A percentile compares a stretch with the other conserved stretches of the same genome.
These are phyloP conservation scores for Rubroboletus pulcherrimus DNA, from an alignment of 768 basidiomycete genomes.

Conservation along the genomic window DNA sequence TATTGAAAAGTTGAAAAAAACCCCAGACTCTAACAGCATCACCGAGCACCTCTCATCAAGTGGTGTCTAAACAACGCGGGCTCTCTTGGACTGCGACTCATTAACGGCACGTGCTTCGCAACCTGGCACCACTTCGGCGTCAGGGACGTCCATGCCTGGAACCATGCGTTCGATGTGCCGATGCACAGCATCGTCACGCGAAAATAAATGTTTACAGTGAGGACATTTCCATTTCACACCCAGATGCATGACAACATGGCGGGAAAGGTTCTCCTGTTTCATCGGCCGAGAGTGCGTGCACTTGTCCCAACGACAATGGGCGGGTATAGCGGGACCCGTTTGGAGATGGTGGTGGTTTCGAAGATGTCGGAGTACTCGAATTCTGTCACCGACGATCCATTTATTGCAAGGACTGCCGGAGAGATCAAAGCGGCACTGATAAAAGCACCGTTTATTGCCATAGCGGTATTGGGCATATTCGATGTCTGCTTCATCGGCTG, in stretches of 20 bases:
- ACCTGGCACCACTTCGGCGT: constrained; percentile 23
- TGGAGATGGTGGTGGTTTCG: constrained; percentile 23
- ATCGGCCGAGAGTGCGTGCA: constrained; percentile 23
- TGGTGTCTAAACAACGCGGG: constrained; percentile 4
- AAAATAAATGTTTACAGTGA: constrained; percentile 24
- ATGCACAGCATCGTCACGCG: constrained; percentile 32
- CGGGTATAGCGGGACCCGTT: constrained; percentile 10
- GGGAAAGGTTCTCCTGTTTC: constrained; percentile 33
- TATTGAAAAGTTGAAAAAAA: not conserved
- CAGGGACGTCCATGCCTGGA: constrained; percentile 20
- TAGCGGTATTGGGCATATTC: constrained; percentile 22
- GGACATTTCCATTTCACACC: constrained; percentile 30
- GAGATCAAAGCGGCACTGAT: constrained; percentile 26
- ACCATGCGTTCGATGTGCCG: constrained; percentile 30
- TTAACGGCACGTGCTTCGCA: constrained; percentile 11
- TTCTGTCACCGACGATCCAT: constrained; percentile 26
- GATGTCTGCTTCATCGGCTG: constrained; percentile 19
- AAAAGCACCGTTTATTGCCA: constrained; percentile 15
- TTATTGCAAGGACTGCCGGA: constrained; percentile 23
- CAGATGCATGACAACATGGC: constrained; percentile 29
- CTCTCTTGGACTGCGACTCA: constrained; percentile 1
- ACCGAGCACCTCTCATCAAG: not conserved
- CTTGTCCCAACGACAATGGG: constrained; percentile 22
- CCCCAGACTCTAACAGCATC: not conserved
- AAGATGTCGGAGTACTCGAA: constrained; percentile 26